These are phyloP conservation scores for Hirschfeldia incana DNA, from an alignment of 345 rosid genomes.

Conservation along the genomic window DNA sequence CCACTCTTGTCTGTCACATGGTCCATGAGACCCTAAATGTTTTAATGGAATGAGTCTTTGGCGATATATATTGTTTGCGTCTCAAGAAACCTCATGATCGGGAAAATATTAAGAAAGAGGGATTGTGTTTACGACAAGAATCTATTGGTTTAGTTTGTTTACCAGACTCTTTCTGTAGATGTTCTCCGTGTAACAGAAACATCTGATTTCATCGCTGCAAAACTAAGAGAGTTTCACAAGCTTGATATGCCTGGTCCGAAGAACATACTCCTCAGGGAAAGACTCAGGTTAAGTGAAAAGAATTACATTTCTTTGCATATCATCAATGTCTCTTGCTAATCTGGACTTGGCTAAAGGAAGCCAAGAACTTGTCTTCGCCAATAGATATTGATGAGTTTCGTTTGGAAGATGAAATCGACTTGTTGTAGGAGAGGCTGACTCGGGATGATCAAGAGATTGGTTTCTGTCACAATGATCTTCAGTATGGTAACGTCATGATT, in stretches of 20 bases:
- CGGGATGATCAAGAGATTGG: slow-evolving; percentile 55
- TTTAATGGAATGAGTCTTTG: background rate
- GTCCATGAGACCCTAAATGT: too few relatives aligned
- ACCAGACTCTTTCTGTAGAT: slow-evolving; percentile 85
- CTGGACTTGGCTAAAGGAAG: slow-evolving; percentile 51
- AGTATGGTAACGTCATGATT: slow-evolving; percentile 95
- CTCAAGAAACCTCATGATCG: background rate
- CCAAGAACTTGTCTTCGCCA: slow-evolving; percentile 53
- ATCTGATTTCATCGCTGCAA: slow-evolving; percentile 72
- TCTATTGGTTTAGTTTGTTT: slow-evolving; percentile 29
- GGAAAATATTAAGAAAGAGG: background rate
- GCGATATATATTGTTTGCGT: slow-evolving; percentile 12
- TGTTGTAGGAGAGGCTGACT: slow-evolving; percentile 56
- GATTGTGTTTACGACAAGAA: slow-evolving; percentile 22
- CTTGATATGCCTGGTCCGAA: slow-evolving; percentile 80
- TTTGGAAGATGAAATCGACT: slow-evolving; percentile 59
- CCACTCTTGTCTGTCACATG: too few relatives aligned
- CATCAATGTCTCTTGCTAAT: too few relatives aligned
- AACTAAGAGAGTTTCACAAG: slow-evolving; percentile 78
- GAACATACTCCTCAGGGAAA: slow-evolving; percentile 62
- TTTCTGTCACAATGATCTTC: slow-evolving; percentile 97
- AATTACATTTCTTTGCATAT: too few relatives aligned
- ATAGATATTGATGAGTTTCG: slow-evolving; percentile 55
- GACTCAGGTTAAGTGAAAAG: slow-evolving; percentile 48
- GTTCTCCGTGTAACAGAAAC: slow-evolving; percentile 67